Evolutionary conservation across 208 protist genomes (phyloP), one percentile per base, ranked within the genome.

Genomic region (Angomonas ambiguus): DNA sequence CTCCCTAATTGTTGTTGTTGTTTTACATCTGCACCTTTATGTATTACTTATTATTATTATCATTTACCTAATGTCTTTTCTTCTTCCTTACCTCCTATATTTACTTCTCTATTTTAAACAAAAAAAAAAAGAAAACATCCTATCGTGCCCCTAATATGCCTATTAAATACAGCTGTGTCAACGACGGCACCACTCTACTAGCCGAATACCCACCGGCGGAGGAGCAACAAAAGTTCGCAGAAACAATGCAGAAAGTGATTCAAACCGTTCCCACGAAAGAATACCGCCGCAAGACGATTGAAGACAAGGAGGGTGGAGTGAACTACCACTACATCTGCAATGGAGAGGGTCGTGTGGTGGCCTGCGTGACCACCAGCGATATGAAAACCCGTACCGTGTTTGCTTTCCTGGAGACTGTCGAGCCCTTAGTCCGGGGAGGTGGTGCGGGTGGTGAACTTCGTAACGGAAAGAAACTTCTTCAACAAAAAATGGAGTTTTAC

Each of bases 401-500:
- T 71, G 86, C 87, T 18, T 96, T 96, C 70, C 80, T 96, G 8
- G 91, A 96, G 65, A 88, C 86, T 2, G 86, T 96, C 28, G 91
- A 96, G 77, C 86, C 87, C 18, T 77, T 93, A 8, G 84, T 95
- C 6, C 86, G 87, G 2, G 76, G 76, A 31, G 82, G 60, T 18
- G 74, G 31, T 13, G 78, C 79, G 30, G 86, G 83, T 2, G 48
- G 74, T 16, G 87, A 94, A 67, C 69, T 94, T 10, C 83, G 88
- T 51, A 96, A 96, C 51, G 87, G 84, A 33, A 94, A 90, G 74
- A 96, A 96, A 69, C 80, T 96, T 25, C 79, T 96, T 10, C 87
- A 92, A 77, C 85, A 96, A 69, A 96, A 96, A 78, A 93, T 94
- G 86, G 91, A 96, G 64, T 96, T 95, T 75, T 96, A 94, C 79